These are phyloP conservation scores for Niveomyces coronatus DNA, from an alignment of 2,329 filamentous ascomycete genomes.

Conservation along the genomic window DNA sequence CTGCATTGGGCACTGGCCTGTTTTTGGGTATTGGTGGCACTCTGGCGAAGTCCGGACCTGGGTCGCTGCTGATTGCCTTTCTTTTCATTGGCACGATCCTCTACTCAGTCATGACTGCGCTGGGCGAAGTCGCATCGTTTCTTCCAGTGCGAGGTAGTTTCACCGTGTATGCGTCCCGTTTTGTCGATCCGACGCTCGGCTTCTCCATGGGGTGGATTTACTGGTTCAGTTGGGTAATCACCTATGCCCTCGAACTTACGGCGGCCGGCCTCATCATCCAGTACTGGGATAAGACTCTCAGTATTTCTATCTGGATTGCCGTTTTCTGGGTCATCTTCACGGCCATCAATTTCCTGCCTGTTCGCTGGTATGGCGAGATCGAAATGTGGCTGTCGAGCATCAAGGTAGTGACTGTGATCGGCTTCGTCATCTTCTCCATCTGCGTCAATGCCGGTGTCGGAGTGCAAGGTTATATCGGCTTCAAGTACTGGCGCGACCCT, in stretches of 20 bases:
- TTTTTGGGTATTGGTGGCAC: slow-evolving; percentile 59
- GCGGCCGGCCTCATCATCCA: slow-evolving; percentile 66
- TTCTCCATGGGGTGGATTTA: slow-evolving; percentile 79
- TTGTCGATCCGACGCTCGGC: slow-evolving; percentile 61
- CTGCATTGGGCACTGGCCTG: slow-evolving; percentile 62
- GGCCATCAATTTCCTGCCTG: slow-evolving; percentile 57
- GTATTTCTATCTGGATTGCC: slow-evolving; percentile 61
- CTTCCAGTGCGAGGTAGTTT: slow-evolving; percentile 70
- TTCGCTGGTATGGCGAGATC: slow-evolving; percentile 63
- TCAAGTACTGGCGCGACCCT: slow-evolving; percentile 58
- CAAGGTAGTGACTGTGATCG: slow-evolving; percentile 65
- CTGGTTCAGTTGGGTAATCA: slow-evolving; percentile 69
- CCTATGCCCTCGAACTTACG: slow-evolving; percentile 62
- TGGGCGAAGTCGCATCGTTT: slow-evolving; percentile 67
- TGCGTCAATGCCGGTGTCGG: slow-evolving; percentile 65
- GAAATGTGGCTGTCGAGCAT: slow-evolving; percentile 72
- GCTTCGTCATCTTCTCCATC: slow-evolving; percentile 68
- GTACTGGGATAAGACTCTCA: slow-evolving; percentile 56
- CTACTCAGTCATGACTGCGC: slow-evolving; percentile 61
- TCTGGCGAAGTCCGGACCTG: slow-evolving; percentile 53
- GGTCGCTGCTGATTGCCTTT: slow-evolving; percentile 57
- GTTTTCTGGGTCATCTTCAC: slow-evolving; percentile 66
- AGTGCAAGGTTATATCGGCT: slow-evolving; percentile 60
- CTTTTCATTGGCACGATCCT: slow-evolving; percentile 61
- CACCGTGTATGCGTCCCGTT: slow-evolving; percentile 64